A percentile compares a stretch with the other conserved stretches of the same genome.
These are phyloP conservation scores for Calocybe gangraenosa DNA, from an alignment of 768 basidiomycete species.

Conservation along the genomic window DNA sequence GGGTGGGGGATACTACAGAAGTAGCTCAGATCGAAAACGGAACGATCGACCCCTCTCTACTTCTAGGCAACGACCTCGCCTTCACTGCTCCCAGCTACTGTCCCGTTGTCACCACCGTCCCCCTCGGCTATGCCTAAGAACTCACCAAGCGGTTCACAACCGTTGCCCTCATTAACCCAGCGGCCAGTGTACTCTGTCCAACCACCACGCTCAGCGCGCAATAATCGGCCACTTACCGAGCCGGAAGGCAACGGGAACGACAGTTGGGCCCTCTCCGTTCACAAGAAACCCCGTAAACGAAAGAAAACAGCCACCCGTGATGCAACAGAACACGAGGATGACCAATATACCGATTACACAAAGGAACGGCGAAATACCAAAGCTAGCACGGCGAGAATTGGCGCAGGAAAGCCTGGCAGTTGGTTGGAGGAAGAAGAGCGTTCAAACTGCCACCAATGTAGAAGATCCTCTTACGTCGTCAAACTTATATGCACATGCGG, in stretches of 20 bases:
- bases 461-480: not conserved
- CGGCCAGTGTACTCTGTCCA: too few relatives aligned
- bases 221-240: too few relatives aligned
- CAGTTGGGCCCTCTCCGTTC: too few relatives aligned
- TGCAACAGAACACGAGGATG: not conserved
- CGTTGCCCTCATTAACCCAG: too few relatives aligned
- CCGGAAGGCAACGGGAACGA: too few relatives aligned
- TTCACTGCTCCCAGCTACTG: not conserved
- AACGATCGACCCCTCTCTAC: constrained; percentile 18
- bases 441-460: constrained; percentile 22
- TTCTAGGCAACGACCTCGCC: constrained; percentile 9
- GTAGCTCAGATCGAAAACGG: constrained; percentile 11
- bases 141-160: too few relatives aligned
- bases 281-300: too few relatives aligned
- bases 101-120: not conserved
- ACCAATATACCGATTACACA: not conserved
- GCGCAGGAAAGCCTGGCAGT: not conserved
- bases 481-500: constrained; percentile 12
- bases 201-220: too few relatives aligned
- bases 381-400: not conserved
- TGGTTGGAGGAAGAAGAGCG: constrained; percentile 9
- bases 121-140: not conserved
- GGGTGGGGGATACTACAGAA: too few relatives aligned
- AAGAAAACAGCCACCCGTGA: not conserved
- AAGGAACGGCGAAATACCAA: not conserved